These are phyloP conservation scores for Blastobotrys raffinosifermentans DNA, from an alignment of 1,139 yeast genomes.

Conservation along the genomic window DNA sequence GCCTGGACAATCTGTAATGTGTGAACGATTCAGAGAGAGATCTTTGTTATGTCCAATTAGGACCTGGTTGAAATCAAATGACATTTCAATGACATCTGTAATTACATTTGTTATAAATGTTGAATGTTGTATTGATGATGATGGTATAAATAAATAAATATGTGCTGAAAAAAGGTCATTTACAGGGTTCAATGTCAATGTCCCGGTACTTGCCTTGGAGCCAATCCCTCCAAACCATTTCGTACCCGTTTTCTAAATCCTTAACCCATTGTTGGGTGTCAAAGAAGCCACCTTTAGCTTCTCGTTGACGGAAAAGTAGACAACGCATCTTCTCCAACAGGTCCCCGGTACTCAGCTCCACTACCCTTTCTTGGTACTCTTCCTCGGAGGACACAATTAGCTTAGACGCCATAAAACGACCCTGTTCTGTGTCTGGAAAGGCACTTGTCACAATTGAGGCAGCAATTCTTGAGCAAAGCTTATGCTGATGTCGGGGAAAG, in stretches of 20 bases:
- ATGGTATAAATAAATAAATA: background rate
- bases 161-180: background rate
- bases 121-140: background rate
- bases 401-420: constrained; percentile 16
- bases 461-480: constrained; percentile 32
- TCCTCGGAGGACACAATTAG: constrained; percentile 25
- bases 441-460: constrained; percentile 29
- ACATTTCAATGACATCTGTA: background rate
- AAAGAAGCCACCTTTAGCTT: constrained; percentile 23
- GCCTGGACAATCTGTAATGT: background rate
- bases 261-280: constrained; percentile 30
- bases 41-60: background rate
- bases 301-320: constrained; percentile 24
- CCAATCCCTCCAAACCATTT: constrained; percentile 31
- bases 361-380: constrained; percentile 27
- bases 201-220: constrained; percentile 16
- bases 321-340: constrained; percentile 23
- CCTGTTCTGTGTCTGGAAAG: constrained; percentile 17
- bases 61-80: no score
- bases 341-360: constrained; percentile 19
- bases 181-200: constrained; percentile 7
- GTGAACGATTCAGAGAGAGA: background rate
- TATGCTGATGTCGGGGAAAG: constrained; percentile 28
- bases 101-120: background rate
- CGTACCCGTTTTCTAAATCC: constrained; percentile 26